Conservation (phyloP, 345 rosid genomes). For the Bruguiera gymnorhiza region DNA sequence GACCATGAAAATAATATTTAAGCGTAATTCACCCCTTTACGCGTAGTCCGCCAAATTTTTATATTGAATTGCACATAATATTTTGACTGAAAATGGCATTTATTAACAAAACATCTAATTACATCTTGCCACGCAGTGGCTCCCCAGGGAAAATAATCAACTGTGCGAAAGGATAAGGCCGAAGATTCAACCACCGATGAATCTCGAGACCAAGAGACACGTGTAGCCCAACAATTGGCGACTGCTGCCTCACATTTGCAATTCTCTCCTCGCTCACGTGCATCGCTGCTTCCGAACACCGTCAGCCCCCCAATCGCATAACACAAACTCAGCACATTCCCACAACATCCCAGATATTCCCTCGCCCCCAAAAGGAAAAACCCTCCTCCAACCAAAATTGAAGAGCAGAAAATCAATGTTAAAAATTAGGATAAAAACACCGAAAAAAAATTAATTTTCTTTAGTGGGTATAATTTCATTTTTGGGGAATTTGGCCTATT, state of each 20-base stretch:
- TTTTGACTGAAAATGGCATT: slow-evolving; percentile 3
- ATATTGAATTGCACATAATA: neutral
- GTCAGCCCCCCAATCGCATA: neutral
- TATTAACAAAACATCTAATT: slow-evolving; percentile 23
- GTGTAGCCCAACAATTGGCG: neutral
- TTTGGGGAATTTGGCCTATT: neutral
- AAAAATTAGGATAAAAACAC: neutral
- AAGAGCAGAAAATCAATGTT: neutral
- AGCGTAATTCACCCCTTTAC: too few relatives aligned
- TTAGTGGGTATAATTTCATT: neutral
- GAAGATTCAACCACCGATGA: neutral
- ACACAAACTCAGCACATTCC: too few relatives aligned
- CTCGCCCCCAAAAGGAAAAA: neutral
- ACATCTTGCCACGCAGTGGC: slow-evolving; percentile 23
- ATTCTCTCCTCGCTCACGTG: slow-evolving; percentile 3
- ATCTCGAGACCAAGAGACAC: neutral
- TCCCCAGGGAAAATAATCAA: neutral
- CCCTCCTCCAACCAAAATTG: neutral
- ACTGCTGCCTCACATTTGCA: neutral
- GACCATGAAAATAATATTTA: too few relatives aligned
- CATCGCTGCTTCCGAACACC: slow-evolving; percentile 4
- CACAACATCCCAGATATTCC: neutral
- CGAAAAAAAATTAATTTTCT: neutral
- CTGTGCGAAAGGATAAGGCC: slow-evolving; percentile 10
- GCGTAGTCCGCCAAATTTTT: too few relatives aligned